phyloP scores from a whole-genome alignment of 192 early-diverging fungal genomes.

The Linnemannia hyalina region DNA sequence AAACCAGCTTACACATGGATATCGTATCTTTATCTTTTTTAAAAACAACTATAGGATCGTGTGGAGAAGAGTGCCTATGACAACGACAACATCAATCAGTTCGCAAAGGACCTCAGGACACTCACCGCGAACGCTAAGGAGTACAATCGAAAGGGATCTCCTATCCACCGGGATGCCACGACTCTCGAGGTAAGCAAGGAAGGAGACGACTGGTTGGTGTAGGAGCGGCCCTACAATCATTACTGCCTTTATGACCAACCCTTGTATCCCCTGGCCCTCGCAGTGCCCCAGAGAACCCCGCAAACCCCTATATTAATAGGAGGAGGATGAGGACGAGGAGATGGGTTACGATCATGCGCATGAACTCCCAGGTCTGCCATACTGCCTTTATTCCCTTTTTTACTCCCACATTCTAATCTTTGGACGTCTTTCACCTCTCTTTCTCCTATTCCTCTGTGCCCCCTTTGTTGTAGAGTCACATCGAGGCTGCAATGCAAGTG shows the following conservation, averaged over 20 bases:
- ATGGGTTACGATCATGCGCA: constrained; percentile 9
- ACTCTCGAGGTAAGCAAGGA: constrained; percentile 44
- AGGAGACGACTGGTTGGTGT: not conserved
- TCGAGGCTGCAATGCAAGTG: constrained; percentile 32
- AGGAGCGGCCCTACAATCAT: not conserved
- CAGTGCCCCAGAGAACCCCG: not conserved
- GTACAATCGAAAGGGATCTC: constrained; percentile 56
- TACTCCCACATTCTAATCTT: not conserved
- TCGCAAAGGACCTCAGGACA: constrained; percentile 35
- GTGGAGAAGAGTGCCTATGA: constrained; percentile 35
- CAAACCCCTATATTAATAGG: not conserved
- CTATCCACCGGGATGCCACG: constrained; percentile 52
- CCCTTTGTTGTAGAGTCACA: constrained; percentile 26
- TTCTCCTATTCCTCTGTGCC: not conserved
- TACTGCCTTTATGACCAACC: not conserved
- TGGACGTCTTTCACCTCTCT: not conserved
- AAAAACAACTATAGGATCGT: constrained; percentile 16
- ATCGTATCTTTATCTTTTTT: not conserved
- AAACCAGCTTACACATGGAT: not conserved
- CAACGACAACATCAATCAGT: constrained; percentile 32
- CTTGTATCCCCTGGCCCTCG: not conserved
- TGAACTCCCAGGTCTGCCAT: not conserved
- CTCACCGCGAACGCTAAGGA: constrained; percentile 54
- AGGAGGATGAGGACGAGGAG: not conserved
- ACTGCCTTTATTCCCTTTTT: not conserved